A percentile compares a stretch with the other conserved stretches of the same genome.
phyloP scores from a whole-genome alignment of 1,284 basidiomycete genomes.

The Cutaneotrichosporon sp. region DNA sequence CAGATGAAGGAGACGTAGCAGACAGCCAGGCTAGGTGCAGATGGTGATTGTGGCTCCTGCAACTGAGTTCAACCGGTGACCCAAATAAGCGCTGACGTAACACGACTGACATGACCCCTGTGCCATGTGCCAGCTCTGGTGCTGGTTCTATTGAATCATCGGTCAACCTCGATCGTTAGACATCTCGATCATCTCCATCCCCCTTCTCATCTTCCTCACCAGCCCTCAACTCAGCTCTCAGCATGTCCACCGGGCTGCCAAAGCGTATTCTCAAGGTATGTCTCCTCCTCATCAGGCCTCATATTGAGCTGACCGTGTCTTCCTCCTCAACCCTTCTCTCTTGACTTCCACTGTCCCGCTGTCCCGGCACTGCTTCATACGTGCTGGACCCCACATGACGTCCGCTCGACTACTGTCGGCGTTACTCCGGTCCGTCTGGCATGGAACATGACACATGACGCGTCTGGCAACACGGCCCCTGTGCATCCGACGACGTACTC shows the following conservation, averaged over 20 bases:
- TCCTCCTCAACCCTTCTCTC: neutral
- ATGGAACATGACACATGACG: no score
- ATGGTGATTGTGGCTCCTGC: neutral
- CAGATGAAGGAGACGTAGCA: no score
- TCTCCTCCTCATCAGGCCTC: conserved; percentile 3
- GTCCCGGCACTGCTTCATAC: neutral
- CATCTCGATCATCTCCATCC: neutral
- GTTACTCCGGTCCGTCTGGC: no score
- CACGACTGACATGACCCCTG: neutral
- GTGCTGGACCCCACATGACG: no score
- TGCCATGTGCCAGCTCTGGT: neutral
- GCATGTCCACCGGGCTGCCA: conserved; percentile 39
- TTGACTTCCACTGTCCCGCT: neutral
- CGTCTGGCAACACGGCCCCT: no score
- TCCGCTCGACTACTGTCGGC: no score
- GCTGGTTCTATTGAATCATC: neutral
- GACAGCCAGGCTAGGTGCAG: no score
- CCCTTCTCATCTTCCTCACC: neutral
- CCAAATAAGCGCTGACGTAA: no score
- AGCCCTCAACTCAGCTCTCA: conserved; percentile 1
- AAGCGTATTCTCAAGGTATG: conserved; percentile 55
- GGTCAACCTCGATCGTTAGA: neutral
- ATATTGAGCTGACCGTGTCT: neutral
- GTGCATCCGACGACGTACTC: no score
- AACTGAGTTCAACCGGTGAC: neutral